phyloP scores from a whole-genome alignment of 768 basidiomycete genomes.

The Hygrocybe punicea region DNA sequence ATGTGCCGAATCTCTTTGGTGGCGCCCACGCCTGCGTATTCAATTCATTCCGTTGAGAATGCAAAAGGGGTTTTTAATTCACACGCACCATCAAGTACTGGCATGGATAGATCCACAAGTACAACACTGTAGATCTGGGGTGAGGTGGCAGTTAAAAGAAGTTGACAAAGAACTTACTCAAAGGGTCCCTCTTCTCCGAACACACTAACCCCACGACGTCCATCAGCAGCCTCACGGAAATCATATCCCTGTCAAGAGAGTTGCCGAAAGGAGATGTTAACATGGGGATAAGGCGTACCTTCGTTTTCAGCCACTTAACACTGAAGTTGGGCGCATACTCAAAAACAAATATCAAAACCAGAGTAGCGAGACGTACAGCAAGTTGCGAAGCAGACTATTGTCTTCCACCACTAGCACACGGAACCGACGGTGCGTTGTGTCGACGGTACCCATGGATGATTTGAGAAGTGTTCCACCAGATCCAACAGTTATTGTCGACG shows the following conservation, averaged over 20 bases:
- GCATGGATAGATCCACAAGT: conserved; percentile 90
- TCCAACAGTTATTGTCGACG: conserved; percentile 52
- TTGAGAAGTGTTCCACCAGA: conserved; percentile 66
- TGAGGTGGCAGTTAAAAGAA: conserved; percentile 1
- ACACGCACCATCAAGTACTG: conserved; percentile 74
- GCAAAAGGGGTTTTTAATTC: not conserved
- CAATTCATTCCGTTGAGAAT: not conserved
- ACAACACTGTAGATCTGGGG: conserved; percentile 57
- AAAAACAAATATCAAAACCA: conserved; percentile 9
- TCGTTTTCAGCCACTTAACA: conserved; percentile 67
- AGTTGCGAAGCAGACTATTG: conserved; percentile 76
- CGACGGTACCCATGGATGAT: conserved; percentile 56
- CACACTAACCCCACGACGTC: conserved; percentile 75
- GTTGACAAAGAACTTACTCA: conserved; percentile 57
- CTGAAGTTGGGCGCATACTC: conserved; percentile 14
- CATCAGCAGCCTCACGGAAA: conserved; percentile 76
- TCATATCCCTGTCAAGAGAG: conserved; percentile 55
- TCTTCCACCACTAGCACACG: conserved; percentile 88
- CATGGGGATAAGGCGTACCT: conserved; percentile 31
- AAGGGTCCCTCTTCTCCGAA: conserved; percentile 75
- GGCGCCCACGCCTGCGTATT: conserved; percentile 67
- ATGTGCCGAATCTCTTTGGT: conserved; percentile 78
- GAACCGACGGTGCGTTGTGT: conserved; percentile 42
- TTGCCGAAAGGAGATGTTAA: not conserved
- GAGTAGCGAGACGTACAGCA: conserved; percentile 57